Conservation (phyloP, 169 alveolate species). For the Plasmodium cynomolgi region DNA sequence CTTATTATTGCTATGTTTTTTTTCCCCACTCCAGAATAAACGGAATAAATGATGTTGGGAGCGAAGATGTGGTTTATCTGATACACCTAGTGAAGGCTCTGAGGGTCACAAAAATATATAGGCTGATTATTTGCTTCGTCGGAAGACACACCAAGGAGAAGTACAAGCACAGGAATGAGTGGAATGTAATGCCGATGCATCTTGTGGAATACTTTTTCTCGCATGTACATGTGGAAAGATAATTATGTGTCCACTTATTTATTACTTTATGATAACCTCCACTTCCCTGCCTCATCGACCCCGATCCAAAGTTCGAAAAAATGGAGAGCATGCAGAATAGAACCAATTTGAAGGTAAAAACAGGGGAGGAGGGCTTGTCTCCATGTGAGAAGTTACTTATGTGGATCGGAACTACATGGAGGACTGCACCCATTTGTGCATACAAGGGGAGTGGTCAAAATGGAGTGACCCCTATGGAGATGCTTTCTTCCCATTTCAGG, state of each 20-base stretch:
- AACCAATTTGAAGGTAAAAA: slow-evolving; percentile 12
- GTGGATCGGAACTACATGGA: neutral
- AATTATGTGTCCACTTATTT: neutral
- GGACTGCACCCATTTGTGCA: neutral
- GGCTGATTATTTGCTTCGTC: slow-evolving; percentile 15
- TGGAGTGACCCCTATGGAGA: neutral
- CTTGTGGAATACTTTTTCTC: neutral
- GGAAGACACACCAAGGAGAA: slow-evolving; percentile 44
- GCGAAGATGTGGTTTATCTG: slow-evolving; percentile 5
- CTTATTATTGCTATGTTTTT: neutral
- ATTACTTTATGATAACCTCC: neutral
- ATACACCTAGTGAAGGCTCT: slow-evolving; percentile 36
- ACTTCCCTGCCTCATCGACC: neutral
- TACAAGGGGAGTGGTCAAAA: neutral
- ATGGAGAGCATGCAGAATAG: slow-evolving; percentile 60
- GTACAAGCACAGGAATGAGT: slow-evolving; percentile 62
- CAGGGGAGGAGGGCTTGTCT: neutral
- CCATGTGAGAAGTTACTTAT: neutral
- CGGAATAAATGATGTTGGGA: neutral
- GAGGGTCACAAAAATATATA: slow-evolving; percentile 27
- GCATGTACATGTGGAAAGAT: neutral
- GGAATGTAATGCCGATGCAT: slow-evolving; percentile 26
- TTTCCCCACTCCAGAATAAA: neutral
- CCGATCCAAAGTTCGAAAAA: slow-evolving; percentile 44
- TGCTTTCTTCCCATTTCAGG: slow-evolving; percentile 11